These are phyloP conservation scores for Nakaseomyces delphensis DNA, from an alignment of 1,139 yeast species.

Conservation along the genomic window DNA sequence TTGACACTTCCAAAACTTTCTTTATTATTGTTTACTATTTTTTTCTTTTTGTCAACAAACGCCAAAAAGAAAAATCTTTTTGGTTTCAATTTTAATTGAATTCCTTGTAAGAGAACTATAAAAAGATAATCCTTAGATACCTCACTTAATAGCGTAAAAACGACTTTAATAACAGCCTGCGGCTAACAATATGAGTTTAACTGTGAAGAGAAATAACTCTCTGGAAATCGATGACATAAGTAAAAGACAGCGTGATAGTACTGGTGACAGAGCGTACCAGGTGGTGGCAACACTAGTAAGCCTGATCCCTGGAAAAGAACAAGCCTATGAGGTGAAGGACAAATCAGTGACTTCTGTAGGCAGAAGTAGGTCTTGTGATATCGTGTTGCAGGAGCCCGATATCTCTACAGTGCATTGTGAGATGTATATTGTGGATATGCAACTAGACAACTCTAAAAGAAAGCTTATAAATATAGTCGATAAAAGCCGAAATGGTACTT, in stretches of 20 bases:
- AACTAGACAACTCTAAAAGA: slow-evolving; percentile 33
- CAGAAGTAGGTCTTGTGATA: slow-evolving; percentile 54
- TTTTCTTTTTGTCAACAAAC: no score
- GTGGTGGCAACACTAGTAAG: slow-evolving; percentile 17
- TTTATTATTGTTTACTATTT: no score
- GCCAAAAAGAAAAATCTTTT: no score
- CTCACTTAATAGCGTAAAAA: no score
- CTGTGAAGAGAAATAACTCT: slow-evolving; percentile 4
- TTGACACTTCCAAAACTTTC: no score
- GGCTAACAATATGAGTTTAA: slow-evolving; percentile 4
- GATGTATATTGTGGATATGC: slow-evolving; percentile 35
- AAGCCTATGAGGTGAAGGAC: slow-evolving; percentile 16
- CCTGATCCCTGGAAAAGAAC: slow-evolving; percentile 30
- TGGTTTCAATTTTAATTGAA: no score
- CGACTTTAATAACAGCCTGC: no score
- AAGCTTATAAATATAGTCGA: slow-evolving; percentile 48
- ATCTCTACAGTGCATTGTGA: slow-evolving; percentile 62
- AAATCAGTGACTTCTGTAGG: slow-evolving; percentile 37
- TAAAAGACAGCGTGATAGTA: background rate
- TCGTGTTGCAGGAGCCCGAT: slow-evolving; percentile 48
- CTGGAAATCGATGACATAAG: background rate
- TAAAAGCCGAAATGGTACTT: slow-evolving; percentile 60
- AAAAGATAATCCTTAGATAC: no score
- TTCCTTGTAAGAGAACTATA: no score
- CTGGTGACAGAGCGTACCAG: slow-evolving; percentile 4